Base-by-base conservation (phyloP, 345 rosid species). In the Linum lewisii region DNA sequence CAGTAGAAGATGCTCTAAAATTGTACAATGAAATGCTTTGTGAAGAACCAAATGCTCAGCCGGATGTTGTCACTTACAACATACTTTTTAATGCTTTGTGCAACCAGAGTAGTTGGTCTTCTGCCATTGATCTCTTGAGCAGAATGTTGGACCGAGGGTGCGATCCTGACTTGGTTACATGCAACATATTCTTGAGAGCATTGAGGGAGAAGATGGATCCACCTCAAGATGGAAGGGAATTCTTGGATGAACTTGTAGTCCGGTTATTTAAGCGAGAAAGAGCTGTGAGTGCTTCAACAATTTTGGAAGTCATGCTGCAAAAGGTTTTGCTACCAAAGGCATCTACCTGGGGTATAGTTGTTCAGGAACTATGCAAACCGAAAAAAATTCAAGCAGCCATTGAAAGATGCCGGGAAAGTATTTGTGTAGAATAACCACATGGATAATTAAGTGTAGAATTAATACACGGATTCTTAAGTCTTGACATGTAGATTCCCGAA, bases 21-120 rank as follows among this genome's bases (percentile, higher is more conserved):
- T 86, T 83, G 63, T 89, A 77, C 60, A 77, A 87, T 72, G 88
- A 89, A 83, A 93, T 93, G 97, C 77, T 93, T 64, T 93, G 81
- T 63, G 80, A 66, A 69, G 94, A 73, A 53, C 75, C 87, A 9
- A 64, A 67, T 54, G 77, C 85, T 70, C 91, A 84, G 42, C 97
- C 99, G 21, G 99, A 93, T 73, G 85, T 87, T 37, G 68, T 93
- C 64, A 85, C 92, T 26, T 93, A 93, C 63, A 89, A 89, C 78
- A 84, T 85, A 76, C 88, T 93, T 65, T 67, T 87, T 14, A 70
- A 77, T 61, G 90, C 95, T 50, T 84, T 93, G 63, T 83, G 89
- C 69, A 79, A 72, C 73, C 81, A 75, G 50, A 73, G 70, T 54
- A 71, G 72, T 69, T 72, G 82, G 54, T 81, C 87, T 22, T 78